Conservation (phyloP, 768 basidiomycete species). For the Hydnomerulius pinastri region DNA sequence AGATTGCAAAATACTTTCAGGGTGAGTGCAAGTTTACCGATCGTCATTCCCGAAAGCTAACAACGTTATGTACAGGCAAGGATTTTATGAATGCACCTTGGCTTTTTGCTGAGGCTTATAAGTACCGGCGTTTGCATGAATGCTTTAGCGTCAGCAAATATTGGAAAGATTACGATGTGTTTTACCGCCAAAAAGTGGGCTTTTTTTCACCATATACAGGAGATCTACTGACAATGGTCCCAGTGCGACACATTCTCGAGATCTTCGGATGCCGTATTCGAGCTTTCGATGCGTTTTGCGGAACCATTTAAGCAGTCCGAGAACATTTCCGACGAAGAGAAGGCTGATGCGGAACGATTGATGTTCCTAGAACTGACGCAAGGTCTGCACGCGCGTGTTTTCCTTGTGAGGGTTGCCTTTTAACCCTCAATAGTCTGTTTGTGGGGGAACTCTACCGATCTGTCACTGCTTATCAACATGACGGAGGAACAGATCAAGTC, state of each 20-base stretch:
- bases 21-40: slow-evolving; percentile 43
- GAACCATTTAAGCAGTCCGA: slow-evolving; percentile 73
- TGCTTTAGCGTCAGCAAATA: slow-evolving; percentile 90
- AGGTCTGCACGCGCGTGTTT: slow-evolving; percentile 44
- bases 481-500: slow-evolving; percentile 96
- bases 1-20: slow-evolving; percentile 93
- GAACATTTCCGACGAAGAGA: slow-evolving; percentile 52
- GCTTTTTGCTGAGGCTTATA: slow-evolving; percentile 95
- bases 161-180: slow-evolving; percentile 92
- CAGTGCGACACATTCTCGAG: slow-evolving; percentile 96
- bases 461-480: slow-evolving; percentile 96
- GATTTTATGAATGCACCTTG: slow-evolving; percentile 96
- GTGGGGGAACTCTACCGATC: slow-evolving; percentile 97
- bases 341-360: slow-evolving; percentile 68
- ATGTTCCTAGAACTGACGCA: slow-evolving; percentile 95
- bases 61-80: slow-evolving; percentile 51
- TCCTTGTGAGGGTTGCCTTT: neutral
- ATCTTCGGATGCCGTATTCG: slow-evolving; percentile 89
- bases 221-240: slow-evolving; percentile 6
- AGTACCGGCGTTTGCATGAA: slow-evolving; percentile 88
- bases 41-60: neutral
- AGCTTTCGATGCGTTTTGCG: slow-evolving; percentile 88
- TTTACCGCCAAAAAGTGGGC: slow-evolving; percentile 87
- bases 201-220: neutral
- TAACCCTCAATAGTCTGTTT: slow-evolving; percentile 67